Percentiles rank a stretch among this genome's conserved stretches.
phyloP scores from a whole-genome alignment of 352 stramenopile genomes.

The Thalassiosira livingstoniorum region DNA sequence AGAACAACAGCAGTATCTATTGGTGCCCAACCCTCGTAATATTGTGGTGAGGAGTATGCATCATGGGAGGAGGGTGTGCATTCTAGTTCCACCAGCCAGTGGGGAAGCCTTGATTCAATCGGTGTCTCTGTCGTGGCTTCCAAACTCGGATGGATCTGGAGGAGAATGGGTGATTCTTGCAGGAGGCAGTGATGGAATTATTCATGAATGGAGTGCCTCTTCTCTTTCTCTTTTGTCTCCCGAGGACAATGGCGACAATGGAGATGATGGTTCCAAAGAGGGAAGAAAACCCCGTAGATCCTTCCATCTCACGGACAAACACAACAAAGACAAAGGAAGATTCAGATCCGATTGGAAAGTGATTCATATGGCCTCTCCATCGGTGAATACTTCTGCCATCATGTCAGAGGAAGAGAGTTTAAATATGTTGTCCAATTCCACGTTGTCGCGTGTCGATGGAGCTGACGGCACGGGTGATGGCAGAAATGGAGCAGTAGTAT shows the following conservation, averaged over 20 bases:
- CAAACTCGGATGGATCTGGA: too few relatives aligned
- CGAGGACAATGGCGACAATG: not conserved
- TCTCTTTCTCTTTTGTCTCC: constrained; percentile 26
- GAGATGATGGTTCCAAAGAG: not conserved
- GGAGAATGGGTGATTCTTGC: constrained; percentile 70
- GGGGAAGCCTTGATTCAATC: constrained; percentile 29
- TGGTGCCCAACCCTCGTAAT: constrained; percentile 38
- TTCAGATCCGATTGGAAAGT: constrained; percentile 1
- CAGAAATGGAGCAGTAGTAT: constrained; percentile 15
- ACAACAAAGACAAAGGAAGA: not conserved
- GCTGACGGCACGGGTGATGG: not conserved
- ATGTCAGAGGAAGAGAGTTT: too few relatives aligned
- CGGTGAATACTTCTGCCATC: too few relatives aligned
- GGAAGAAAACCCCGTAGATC: constrained; percentile 27
- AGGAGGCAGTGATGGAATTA: constrained; percentile 62
- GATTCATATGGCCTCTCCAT: constrained; percentile 38
- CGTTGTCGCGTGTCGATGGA: too few relatives aligned
- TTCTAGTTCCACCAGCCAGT: constrained; percentile 16
- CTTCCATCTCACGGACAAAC: constrained; percentile 30
- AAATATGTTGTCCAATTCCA: too few relatives aligned
- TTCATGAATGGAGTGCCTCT: constrained; percentile 67
- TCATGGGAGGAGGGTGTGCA: constrained; percentile 49
- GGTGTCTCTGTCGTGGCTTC: too few relatives aligned
- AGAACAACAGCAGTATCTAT: constrained; percentile 42
- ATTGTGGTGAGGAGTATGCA: constrained; percentile 56